Conservation (phyloP, 1,284 basidiomycete species). For the Naganishia liquefaciens region DNA sequence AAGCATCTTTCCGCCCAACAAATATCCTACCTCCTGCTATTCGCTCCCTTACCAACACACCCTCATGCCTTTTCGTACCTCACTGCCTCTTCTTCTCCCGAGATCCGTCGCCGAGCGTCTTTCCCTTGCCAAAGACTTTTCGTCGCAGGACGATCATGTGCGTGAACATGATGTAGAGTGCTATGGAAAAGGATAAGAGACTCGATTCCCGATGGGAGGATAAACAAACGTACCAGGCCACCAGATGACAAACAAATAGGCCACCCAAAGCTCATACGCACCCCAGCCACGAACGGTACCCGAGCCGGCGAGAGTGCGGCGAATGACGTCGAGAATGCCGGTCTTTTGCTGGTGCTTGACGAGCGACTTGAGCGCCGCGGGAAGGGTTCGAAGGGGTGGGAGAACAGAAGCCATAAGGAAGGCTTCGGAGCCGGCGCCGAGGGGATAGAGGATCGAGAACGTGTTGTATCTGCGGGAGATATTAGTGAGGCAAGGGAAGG, state of each 20-base stretch:
- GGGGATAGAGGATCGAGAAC: constrained; percentile 88
- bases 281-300: constrained; percentile 41
- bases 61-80: neutral
- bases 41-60: too few relatives aligned
- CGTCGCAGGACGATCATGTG: constrained; percentile 84
- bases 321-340: constrained; percentile 38
- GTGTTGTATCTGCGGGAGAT: constrained; percentile 69
- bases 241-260: constrained; percentile 76
- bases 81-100: constrained; percentile 32
- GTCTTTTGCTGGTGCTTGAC: constrained; percentile 38
- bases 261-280: constrained; percentile 58
- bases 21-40: too few relatives aligned
- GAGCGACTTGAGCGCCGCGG: constrained; percentile 37
- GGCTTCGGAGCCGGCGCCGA: constrained; percentile 89
- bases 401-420: constrained; percentile 78
- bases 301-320: constrained; percentile 45
- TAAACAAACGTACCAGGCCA: constrained; percentile 71
- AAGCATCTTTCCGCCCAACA: too few relatives aligned
- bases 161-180: constrained; percentile 81
- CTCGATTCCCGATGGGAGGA: neutral
- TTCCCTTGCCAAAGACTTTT: constrained; percentile 66
- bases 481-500: constrained; percentile 41
- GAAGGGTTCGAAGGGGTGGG: constrained; percentile 58
- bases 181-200: constrained; percentile 51
- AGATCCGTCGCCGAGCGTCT: constrained; percentile 41